Evolutionary conservation across 1,284 basidiomycete species (phyloP).

Genomic region (Papiliotrema flavescens): DNA sequence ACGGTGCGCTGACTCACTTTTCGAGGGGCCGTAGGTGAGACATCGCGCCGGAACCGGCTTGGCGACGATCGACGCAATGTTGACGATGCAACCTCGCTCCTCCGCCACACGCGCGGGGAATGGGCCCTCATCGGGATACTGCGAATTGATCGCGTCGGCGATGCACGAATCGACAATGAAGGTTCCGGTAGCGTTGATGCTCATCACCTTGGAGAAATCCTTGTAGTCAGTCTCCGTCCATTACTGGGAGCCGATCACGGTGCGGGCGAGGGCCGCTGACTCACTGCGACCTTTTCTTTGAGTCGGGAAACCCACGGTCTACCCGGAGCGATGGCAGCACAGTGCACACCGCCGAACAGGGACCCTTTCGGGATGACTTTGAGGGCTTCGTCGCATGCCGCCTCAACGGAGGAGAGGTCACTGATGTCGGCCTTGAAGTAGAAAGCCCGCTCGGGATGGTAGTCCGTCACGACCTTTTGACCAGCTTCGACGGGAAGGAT

Average conservation of each 20-base stretch:
- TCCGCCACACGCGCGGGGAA: constrained; percentile 15
- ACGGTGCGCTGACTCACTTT: constrained; percentile 17
- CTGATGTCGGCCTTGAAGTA: constrained; percentile 23
- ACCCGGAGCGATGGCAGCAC: constrained; percentile 27
- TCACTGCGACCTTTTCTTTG: constrained; percentile 2
- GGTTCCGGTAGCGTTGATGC: constrained; percentile 30
- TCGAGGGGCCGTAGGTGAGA: constrained; percentile 30
- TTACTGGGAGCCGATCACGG: neutral
- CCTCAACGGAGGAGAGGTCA: constrained; percentile 9
- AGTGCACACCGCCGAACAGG: constrained; percentile 30
- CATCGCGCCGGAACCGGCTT: constrained; percentile 24
- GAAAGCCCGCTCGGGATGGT: constrained; percentile 19
- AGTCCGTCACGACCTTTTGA: constrained; percentile 12
- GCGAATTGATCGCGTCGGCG: constrained; percentile 36
- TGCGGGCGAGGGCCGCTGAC: neutral
- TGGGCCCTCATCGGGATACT: constrained; percentile 21
- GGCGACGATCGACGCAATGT: constrained; percentile 30
- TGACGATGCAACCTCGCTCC: constrained; percentile 35
- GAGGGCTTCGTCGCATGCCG: constrained; percentile 11
- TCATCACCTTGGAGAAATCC: constrained; percentile 23
- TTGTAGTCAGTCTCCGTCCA: neutral
- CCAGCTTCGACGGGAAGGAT: constrained; percentile 12
- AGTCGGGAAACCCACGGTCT: constrained; percentile 18
- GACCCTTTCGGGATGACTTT: constrained; percentile 21
- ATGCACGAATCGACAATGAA: constrained; percentile 30